Base-by-base conservation (phyloP, 2,329 filamentous ascomycete genomes). In the Alternaria solani region DNA sequence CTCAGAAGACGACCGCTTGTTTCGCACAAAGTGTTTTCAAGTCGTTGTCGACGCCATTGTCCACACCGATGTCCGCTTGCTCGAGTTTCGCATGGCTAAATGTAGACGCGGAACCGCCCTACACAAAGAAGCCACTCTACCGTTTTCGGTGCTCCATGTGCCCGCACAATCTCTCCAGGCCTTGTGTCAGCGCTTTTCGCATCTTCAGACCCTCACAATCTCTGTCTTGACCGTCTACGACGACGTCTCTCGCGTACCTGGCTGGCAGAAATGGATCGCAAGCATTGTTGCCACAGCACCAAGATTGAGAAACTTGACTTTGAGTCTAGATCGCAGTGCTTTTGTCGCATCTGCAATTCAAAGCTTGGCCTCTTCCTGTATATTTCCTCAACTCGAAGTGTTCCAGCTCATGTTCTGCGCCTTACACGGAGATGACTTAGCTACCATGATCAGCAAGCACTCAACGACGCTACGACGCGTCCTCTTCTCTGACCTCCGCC, bases 21-120 rank as follows among this genome's bases (percentile, higher is more conserved):
- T 73, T 48, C 67, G 69, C 12, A 49, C 55, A 3, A 62, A 46
- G 32, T 74, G 71, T 44, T 71, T 75, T 30, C 64, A 62, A 26
- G 63, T 64, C 16, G 61, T 75, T 26, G 30, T 74, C 3, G 61
- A 68, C 25, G 68, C 73, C 14, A 51, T 76, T 12, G 30, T 61
- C 7, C 53, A 62, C 11, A 72, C 71, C 57, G 57, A 59, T 25
- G 53, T 69, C 30, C 55, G 55, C 14, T 48, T 76, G 5, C 47
- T 69, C 20, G 63, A 70, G 18, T 67, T 76, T 54, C 62, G 61
- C 12, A 68, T 70, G 58, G 58, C 62, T 25, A 71, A 67, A 44
- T 62, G 61, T 14, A 65, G 55, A 11, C 38, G 36, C 7, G 38
- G 55, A 12, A 51, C 54, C 3, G 47, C 34, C 4, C n/a, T 64